A percentile compares a stretch with the other conserved stretches of the same genome.
Evolutionary conservation across 345 rosid species (phyloP).

Genomic region (Sonneratia alba): DNA sequence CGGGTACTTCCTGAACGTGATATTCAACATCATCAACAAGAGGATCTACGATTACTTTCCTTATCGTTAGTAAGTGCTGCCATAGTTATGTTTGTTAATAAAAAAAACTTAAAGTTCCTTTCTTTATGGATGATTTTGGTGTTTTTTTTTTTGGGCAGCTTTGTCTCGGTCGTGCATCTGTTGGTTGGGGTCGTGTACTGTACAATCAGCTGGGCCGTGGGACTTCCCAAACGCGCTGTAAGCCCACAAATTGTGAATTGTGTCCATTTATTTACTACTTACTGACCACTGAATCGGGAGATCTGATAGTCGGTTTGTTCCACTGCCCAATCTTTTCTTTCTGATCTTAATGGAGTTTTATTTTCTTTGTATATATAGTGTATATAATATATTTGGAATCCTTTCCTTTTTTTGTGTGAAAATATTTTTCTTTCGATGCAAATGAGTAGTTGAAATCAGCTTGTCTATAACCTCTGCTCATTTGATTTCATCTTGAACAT

Average conservation of each 20-base stretch:
- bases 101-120: background rate
- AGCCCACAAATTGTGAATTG: slow-evolving; percentile 16
- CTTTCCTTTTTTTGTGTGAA: no score
- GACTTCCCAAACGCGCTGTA: slow-evolving; percentile 96
- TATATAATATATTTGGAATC: no score
- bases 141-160: slow-evolving; percentile 30
- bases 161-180: slow-evolving; percentile 88
- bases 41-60: slow-evolving; percentile 97
- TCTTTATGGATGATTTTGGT: background rate
- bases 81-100: background rate
- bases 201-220: slow-evolving; percentile 77
- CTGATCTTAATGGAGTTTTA: no score
- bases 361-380: no score
- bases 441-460: no score
- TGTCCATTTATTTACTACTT: background rate
- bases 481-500: no score
- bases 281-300: no score
- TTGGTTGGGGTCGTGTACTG: slow-evolving; percentile 97
- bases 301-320: no score
- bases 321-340: no score
- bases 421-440: no score
- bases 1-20: slow-evolving; percentile 91
- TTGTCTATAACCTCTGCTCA: no score
- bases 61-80: slow-evolving; percentile 67
- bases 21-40: slow-evolving; percentile 95